Percentiles rank a stretch among this genome's conserved stretches.
Conservation (phyloP, 352 stramenopile genomes). For the Pythium sp. region DNA sequence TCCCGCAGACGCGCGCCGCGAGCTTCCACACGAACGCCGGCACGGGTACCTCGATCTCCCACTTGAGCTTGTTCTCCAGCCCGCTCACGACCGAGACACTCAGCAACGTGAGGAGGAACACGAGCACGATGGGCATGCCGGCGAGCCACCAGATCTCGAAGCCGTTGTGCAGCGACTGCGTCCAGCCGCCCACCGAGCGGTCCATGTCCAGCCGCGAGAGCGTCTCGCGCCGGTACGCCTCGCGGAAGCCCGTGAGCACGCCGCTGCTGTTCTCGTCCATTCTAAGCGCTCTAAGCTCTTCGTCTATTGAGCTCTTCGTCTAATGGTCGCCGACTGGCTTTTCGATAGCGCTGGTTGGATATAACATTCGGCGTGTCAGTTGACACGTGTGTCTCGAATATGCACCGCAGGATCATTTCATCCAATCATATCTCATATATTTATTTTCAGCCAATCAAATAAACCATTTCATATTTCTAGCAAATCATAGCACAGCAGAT, state of each 20-base stretch:
- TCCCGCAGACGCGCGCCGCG: constrained; percentile 10
- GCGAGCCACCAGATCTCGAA: constrained; percentile 87
- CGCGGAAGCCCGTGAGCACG: constrained; percentile 41
- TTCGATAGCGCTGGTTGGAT: background rate
- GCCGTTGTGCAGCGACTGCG: constrained; percentile 68
- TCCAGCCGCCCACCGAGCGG: constrained; percentile 29
- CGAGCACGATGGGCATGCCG: constrained; percentile 70
- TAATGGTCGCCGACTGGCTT: background rate
- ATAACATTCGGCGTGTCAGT: constrained; percentile 7
- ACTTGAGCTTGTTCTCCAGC: constrained; percentile 39
- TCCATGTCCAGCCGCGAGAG: constrained; percentile 42
- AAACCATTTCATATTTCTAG: background rate
- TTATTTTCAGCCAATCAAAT: background rate
- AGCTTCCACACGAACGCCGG: constrained; percentile 18
- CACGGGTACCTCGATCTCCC: constrained; percentile 23
- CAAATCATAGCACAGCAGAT: background rate
- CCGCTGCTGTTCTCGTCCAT: constrained; percentile 70
- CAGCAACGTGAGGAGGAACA: constrained; percentile 69
- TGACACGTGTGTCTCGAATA: constrained; percentile 19
- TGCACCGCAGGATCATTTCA: background rate
- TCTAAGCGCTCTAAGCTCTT: background rate
- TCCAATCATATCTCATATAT: background rate
- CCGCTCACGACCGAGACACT: constrained; percentile 71
- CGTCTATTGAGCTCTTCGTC: background rate
- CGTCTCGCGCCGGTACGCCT: constrained; percentile 55